Percentiles rank a stretch among this genome's conserved stretches.
These are phyloP conservation scores for Carex scoparia DNA, from an alignment of 176 grass and related monocot genomes.

Conservation along the genomic window DNA sequence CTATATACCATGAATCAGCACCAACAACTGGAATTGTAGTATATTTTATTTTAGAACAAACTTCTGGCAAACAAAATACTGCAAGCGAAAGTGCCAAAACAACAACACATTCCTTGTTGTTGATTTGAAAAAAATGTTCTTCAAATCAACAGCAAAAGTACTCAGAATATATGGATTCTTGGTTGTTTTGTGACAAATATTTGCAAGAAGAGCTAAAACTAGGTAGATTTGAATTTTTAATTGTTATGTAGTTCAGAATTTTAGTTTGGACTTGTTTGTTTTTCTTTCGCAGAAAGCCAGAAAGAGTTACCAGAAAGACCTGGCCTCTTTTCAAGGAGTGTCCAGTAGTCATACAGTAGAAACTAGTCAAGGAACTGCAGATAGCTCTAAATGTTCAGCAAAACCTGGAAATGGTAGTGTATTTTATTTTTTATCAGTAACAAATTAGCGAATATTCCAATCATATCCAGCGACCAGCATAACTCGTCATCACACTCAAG, in stretches of 20 bases:
- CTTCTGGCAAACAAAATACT: neutral
- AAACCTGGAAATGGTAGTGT: slow-evolving; percentile 64
- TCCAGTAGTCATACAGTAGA: slow-evolving; percentile 26
- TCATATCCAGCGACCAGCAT: neutral
- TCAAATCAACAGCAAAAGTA: neutral
- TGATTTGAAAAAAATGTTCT: neutral
- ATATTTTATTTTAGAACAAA: neutral
- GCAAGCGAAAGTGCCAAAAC: neutral
- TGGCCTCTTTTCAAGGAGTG: slow-evolving; percentile 36
- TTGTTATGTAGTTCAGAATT: neutral
- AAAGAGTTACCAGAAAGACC: slow-evolving; percentile 84
- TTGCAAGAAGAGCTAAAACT: neutral
- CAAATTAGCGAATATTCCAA: neutral
- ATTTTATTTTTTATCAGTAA: slow-evolving; percentile 15
- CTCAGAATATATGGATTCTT: neutral
- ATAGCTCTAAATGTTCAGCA: slow-evolving; percentile 33
- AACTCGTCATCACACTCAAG: neutral
- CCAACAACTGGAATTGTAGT: neutral
- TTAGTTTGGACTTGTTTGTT: neutral
- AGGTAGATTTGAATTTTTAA: neutral
- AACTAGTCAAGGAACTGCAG: slow-evolving; percentile 45
- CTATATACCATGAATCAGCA: neutral
- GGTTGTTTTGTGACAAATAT: neutral
- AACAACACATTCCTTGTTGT: neutral
- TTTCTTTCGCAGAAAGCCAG: slow-evolving; percentile 66